Percentiles rank a stretch among this genome's conserved stretches.
These are phyloP conservation scores for Ogataea chonburiensis DNA, from an alignment of 805 yeast species.

Conservation along the genomic window DNA sequence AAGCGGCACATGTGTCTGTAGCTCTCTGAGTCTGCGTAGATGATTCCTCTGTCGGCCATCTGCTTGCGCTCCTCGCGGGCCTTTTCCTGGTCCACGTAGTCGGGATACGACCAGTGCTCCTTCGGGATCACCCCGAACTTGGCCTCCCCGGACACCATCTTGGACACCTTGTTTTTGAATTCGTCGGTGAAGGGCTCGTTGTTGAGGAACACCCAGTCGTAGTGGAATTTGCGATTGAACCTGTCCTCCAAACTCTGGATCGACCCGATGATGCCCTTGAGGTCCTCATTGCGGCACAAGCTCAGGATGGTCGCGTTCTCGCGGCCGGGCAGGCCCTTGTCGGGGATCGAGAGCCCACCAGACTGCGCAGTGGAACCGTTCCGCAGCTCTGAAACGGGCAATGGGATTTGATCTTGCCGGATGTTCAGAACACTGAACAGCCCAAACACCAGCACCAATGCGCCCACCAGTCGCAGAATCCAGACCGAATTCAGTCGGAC, in stretches of 20 bases:
- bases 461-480: conserved; percentile 1
- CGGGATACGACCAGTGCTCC: conserved; percentile 88
- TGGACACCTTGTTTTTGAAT: conserved; percentile 54
- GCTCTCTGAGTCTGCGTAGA: conserved; percentile 41
- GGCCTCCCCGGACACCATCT: conserved; percentile 62
- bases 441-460: too few relatives aligned
- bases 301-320: conserved; percentile 58
- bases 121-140: conserved; percentile 70
- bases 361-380: background rate
- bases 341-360: background rate
- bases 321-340: conserved; percentile 12
- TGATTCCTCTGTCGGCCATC: conserved; percentile 44
- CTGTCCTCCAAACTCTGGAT: conserved; percentile 74
- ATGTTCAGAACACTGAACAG: too few relatives aligned
- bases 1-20: conserved; percentile 51
- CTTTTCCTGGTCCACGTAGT: conserved; percentile 67
- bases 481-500: conserved; percentile 1
- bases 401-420: too few relatives aligned
- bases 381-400: too few relatives aligned
- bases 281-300: conserved; percentile 67
- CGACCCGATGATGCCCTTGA: conserved; percentile 55
- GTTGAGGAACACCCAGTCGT: conserved; percentile 92
- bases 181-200: conserved; percentile 73
- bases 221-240: conserved; percentile 71
- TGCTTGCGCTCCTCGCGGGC: conserved; percentile 62